A percentile compares a stretch with the other conserved stretches of the same genome.
Conservation (phyloP, 208 protist genomes). For the Trypanosoma boissoni region DNA sequence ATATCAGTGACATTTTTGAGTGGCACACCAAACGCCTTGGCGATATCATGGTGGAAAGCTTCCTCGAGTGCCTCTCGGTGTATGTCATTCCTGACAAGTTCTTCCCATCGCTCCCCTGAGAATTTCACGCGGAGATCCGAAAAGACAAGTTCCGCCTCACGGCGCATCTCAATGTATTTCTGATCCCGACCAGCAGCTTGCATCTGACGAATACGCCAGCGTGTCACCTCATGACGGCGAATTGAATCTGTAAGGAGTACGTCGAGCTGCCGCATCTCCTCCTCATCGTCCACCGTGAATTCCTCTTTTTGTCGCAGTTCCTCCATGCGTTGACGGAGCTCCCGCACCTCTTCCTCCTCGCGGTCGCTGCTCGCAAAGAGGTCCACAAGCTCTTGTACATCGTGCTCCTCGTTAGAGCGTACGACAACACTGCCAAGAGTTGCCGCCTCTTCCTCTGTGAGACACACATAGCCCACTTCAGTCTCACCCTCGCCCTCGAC, state of each 20-base stretch:
- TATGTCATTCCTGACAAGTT: slow-evolving; percentile 44
- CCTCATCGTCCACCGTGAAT: slow-evolving; percentile 65
- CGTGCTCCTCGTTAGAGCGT: slow-evolving; percentile 42
- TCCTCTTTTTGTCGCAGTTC: slow-evolving; percentile 40
- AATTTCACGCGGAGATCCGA: slow-evolving; percentile 63
- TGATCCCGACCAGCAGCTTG: slow-evolving; percentile 59
- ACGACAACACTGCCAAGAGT: slow-evolving; percentile 35
- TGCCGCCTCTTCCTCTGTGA: slow-evolving; percentile 36
- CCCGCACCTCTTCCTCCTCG: slow-evolving; percentile 58
- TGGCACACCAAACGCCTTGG: slow-evolving; percentile 40
- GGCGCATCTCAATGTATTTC: slow-evolving; percentile 47
- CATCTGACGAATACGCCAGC: slow-evolving; percentile 54
- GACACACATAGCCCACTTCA: slow-evolving; percentile 46
- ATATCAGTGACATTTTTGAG: slow-evolving; percentile 32
- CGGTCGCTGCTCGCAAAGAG: slow-evolving; percentile 41
- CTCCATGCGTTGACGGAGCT: slow-evolving; percentile 47
- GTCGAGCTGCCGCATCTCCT: slow-evolving; percentile 73
- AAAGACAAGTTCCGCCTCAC: slow-evolving; percentile 39
- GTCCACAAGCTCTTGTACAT: slow-evolving; percentile 62
- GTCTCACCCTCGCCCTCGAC: slow-evolving; percentile 35
- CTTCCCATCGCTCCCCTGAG: slow-evolving; percentile 48
- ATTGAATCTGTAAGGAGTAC: slow-evolving; percentile 39
- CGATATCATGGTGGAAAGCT: slow-evolving; percentile 49
- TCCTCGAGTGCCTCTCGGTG: slow-evolving; percentile 33
- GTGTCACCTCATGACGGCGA: slow-evolving; percentile 50